Percentiles rank a stretch among this genome's conserved stretches.
These are phyloP conservation scores for Alternaria viburni DNA, from an alignment of 2,329 filamentous ascomycete species.

Conservation along the genomic window DNA sequence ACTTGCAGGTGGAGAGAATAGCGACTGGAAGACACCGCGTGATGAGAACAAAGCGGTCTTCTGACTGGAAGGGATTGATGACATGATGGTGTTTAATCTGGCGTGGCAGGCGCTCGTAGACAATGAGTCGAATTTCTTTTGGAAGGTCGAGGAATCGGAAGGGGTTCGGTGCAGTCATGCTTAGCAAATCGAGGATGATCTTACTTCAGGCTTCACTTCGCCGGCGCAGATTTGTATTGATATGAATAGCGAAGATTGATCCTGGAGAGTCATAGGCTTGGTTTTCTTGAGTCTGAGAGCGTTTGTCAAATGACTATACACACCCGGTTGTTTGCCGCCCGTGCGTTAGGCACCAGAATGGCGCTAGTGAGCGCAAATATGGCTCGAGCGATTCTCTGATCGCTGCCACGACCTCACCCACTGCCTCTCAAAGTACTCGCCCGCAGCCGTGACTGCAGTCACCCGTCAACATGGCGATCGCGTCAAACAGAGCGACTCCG, in stretches of 20 bases:
- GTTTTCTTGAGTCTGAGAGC: no score
- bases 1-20: not conserved
- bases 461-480: not conserved
- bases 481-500: not conserved
- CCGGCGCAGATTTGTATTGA: no score
- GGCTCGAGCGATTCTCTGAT: not conserved
- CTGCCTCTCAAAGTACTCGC: not conserved
- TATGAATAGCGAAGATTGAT: no score
- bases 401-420: not conserved
- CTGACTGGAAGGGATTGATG: not conserved
- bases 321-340: not conserved
- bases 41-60: not conserved
- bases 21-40: not conserved
- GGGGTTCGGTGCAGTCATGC: not conserved
- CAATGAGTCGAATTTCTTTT: not conserved
- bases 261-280: no score
- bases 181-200: not conserved
- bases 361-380: not conserved
- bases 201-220: no score
- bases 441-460: not conserved
- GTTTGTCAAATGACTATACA: no score
- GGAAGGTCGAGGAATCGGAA: not conserved
- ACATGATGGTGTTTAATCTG: not conserved
- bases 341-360: not conserved
- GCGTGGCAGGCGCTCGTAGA: not conserved